Evolutionary conservation across 2,329 filamentous ascomycete genomes (phyloP).

Genomic region (Coniochaeta sp.): DNA sequence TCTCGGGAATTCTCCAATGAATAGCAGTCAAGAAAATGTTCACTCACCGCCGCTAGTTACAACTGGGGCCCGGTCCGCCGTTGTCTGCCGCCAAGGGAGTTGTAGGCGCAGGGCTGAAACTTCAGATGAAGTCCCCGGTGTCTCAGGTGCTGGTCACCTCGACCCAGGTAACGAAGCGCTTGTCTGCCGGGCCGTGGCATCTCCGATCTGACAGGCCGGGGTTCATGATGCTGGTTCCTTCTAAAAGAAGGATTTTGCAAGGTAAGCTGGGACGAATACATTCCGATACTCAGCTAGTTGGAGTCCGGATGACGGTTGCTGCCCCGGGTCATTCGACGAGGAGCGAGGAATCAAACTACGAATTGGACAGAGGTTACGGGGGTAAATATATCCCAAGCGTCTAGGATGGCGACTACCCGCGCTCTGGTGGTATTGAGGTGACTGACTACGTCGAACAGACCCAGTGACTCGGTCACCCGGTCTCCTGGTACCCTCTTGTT

Average conservation of each 20-base stretch:
- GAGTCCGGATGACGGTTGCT: background rate
- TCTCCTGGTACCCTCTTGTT: no score
- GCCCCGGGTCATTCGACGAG: background rate
- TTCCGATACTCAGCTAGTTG: background rate
- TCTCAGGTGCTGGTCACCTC: background rate
- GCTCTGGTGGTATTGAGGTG: no score
- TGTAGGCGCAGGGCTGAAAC: background rate
- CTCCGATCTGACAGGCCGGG: background rate
- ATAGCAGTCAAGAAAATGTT: background rate
- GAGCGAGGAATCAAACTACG: background rate
- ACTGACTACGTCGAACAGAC: no score
- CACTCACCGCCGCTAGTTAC: background rate
- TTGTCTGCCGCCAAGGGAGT: background rate
- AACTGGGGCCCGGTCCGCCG: background rate
- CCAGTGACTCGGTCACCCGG: no score
- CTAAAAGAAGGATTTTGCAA: background rate
- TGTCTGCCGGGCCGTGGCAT: background rate
- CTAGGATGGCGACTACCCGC: no score
- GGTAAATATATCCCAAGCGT: background rate
- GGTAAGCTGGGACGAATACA: background rate
- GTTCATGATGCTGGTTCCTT: background rate
- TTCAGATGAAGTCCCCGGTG: background rate
- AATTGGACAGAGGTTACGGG: background rate
- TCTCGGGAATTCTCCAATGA: background rate
- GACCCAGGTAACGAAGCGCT: background rate